Conservation (phyloP, 768 basidiomycete species). For the Asterophora parasitica region DNA sequence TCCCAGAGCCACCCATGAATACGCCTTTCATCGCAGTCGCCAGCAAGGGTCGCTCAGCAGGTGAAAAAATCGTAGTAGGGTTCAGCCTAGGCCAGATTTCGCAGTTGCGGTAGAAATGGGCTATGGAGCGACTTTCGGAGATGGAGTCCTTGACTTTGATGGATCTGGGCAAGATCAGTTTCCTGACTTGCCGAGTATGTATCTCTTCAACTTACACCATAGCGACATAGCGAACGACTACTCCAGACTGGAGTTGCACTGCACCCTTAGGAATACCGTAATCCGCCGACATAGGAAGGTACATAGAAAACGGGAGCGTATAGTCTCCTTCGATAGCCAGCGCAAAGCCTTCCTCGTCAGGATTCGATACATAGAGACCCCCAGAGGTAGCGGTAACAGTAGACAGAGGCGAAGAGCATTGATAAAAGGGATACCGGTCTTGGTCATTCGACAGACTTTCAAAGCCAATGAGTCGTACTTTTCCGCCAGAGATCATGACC, state of each 20-base stretch:
- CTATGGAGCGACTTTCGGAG: constrained; percentile 62
- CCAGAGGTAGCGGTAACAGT: constrained; percentile 42
- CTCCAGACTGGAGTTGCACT: constrained; percentile 50
- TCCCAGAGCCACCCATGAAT: constrained; percentile 60
- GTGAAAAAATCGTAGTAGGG: constrained; percentile 53
- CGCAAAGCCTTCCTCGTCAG: constrained; percentile 60
- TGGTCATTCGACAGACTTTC: constrained; percentile 60
- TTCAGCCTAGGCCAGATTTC: constrained; percentile 76
- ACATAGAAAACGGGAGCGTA: constrained; percentile 66
- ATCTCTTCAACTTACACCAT: constrained; percentile 55
- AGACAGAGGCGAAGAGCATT: constrained; percentile 55
- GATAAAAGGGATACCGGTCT: constrained; percentile 78
- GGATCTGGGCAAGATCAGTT: constrained; percentile 39
- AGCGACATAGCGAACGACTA: constrained; percentile 70
- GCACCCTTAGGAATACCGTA: constrained; percentile 56
- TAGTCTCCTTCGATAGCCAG: constrained; percentile 64
- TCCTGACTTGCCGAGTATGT: background rate
- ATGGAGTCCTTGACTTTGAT: constrained; percentile 68
- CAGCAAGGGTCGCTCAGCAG: constrained; percentile 55
- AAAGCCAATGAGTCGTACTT: constrained; percentile 80
- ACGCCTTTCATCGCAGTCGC: constrained; percentile 50
- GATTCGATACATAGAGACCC: constrained; percentile 37
- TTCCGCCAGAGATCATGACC: constrained; percentile 67
- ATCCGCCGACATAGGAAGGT: constrained; percentile 52
- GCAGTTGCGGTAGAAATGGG: constrained; percentile 86